Conservation (phyloP, 2,329 filamentous ascomycete species). For the Ascochyta viciae-villosae region DNA sequence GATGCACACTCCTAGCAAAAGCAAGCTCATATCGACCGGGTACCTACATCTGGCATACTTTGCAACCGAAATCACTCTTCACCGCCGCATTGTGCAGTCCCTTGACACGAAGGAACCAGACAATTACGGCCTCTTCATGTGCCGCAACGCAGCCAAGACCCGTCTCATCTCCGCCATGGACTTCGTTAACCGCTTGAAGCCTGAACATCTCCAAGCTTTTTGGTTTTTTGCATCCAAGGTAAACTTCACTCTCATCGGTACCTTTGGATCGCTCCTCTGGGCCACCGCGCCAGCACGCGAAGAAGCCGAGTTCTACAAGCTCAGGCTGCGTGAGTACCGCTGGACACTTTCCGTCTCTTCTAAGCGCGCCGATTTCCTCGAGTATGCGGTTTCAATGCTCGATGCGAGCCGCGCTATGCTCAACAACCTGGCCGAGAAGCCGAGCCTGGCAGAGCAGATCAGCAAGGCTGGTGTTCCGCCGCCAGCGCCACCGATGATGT, state of each 20-base stretch:
- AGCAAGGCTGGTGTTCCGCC: constrained; percentile 49
- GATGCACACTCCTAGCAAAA: constrained; percentile 64
- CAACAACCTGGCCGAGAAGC: constrained; percentile 54
- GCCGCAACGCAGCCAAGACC: constrained; percentile 91
- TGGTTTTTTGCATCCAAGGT: constrained; percentile 90
- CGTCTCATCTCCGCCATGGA: constrained; percentile 96
- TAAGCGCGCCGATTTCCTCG: constrained; percentile 66
- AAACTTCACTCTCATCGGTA: constrained; percentile 94
- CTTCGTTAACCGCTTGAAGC: constrained; percentile 90
- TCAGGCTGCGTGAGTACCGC: constrained; percentile 84
- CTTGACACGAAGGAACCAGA: constrained; percentile 67
- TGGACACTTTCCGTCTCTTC: constrained; percentile 92
- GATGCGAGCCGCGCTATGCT: constrained; percentile 55
- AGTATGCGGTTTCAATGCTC: constrained; percentile 54
- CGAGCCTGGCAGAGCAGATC: constrained; percentile 47
- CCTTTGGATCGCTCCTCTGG: constrained; percentile 88
- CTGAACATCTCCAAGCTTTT: constrained; percentile 85
- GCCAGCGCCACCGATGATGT: constrained; percentile 32
- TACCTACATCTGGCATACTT: constrained; percentile 93
- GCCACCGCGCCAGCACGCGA: constrained; percentile 86
- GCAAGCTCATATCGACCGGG: constrained; percentile 55
- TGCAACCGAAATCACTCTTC: constrained; percentile 90
- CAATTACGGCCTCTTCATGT: constrained; percentile 87
- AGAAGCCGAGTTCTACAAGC: constrained; percentile 91
- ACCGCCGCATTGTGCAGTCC: constrained; percentile 87